Base-by-base conservation (phyloP, 148 eudicot genomes). In the Tetragonia tetragonoides region DNA sequence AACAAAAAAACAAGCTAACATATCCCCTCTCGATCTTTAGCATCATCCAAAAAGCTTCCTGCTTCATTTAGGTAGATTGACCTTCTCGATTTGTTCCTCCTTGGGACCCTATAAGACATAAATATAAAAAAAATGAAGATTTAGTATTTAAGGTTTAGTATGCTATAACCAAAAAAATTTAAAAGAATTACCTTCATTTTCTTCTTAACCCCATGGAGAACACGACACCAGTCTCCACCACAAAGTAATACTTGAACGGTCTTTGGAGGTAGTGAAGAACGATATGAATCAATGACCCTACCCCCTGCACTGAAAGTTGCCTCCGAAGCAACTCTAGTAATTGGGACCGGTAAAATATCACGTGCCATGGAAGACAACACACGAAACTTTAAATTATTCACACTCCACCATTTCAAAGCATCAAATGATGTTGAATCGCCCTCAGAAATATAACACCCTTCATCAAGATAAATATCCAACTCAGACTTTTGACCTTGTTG, bases 221-320 rank as follows among this genome's bases (percentile, higher is more conserved):
- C 7, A 38, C 46, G 68, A 75, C 59, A 65, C 61, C 78, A 63
- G 65, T 63, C 61, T 23, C 9, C 70, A 15, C 42, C 57, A 49
- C 69, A 46, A 5, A 63, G 68, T 10, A 41, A 42, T 12, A 62
- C 2, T 18, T 70, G 40, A 9, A 24, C 39, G 11, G 39, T 72
- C 5, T 53, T 12, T 51, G 75, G 20, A 2, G 40, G 21, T 1
- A 64, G 34, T 10, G 42, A 46, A 17, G 60, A 41, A 34, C 46
- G 21, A 75, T 64, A 75, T 9, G 68, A 40, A 62, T 61, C 68
- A 40, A 74, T 61, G 8, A 61, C 77, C 49, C 67, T n/a, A 40
- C 75, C 53, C 2, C 76, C 17, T 6, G 38, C 67, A n/a, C 54
- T 74, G 60, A 60, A 74, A 38, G 51, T 74, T n/a, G 37, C 67